Evolutionary conservation across 257 asterid species (phyloP).

Genomic region (Jaltomata sinuosa): DNA sequence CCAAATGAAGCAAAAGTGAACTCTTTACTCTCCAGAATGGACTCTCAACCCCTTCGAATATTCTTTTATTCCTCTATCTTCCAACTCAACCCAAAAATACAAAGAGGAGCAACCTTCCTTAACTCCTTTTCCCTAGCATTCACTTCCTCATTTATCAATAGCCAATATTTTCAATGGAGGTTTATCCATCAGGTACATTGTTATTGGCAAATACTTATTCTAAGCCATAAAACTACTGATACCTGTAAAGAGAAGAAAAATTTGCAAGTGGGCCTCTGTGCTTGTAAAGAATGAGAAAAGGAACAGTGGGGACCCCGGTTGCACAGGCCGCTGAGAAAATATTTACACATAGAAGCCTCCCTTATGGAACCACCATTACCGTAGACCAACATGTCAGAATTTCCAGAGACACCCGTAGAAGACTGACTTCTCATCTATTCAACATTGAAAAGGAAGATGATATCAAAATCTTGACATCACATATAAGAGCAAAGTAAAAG

Average conservation of each 20-base stretch:
- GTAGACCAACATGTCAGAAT: conserved; percentile 7
- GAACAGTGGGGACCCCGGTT: conserved; percentile 69
- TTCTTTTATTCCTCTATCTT: background rate
- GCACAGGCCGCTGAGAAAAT: conserved; percentile 57
- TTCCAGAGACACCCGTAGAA: conserved; percentile 28
- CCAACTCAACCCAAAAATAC: background rate
- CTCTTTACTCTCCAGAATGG: background rate
- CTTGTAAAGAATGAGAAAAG: conserved; percentile 67
- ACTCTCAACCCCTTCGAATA: background rate
- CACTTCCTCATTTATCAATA: background rate
- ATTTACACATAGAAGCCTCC: conserved; percentile 53
- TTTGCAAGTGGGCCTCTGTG: conserved; percentile 59
- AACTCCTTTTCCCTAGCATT: background rate
- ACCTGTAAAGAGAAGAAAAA: conserved; percentile 92
- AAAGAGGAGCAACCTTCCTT: background rate
- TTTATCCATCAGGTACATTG: background rate
- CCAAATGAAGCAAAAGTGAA: background rate
- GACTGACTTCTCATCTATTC: conserved; percentile 61
- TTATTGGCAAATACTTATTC: background rate
- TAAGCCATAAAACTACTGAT: background rate
- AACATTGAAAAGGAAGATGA: conserved; percentile 12
- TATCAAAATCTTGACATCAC: conserved; percentile 16
- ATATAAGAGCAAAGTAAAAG: conserved; percentile 6
- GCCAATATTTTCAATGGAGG: background rate
- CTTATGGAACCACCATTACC: conserved; percentile 12